phyloP scores from a whole-genome alignment of 2,329 filamentous ascomycete genomes.

The Chrysosphaeria jannelii region DNA sequence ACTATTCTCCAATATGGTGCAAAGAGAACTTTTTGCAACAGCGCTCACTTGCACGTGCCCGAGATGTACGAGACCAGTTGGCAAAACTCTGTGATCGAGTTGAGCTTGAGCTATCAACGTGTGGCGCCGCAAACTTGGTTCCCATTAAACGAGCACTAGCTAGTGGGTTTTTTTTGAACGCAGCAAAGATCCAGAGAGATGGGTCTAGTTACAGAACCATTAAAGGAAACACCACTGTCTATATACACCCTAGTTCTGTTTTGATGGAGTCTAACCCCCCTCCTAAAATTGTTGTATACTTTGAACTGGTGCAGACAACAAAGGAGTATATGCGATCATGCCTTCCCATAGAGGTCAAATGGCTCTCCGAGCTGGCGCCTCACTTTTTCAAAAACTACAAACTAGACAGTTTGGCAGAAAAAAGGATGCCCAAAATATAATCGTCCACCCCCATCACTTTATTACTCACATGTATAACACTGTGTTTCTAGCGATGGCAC shows the following conservation, averaged over 20 bases:
- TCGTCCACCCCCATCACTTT: slow-evolving; percentile 3
- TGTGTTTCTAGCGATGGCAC: too few species aligned
- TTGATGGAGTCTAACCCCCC: slow-evolving; percentile 50
- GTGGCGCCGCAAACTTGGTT: slow-evolving; percentile 37
- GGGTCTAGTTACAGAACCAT: slow-evolving; percentile 77
- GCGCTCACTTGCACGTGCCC: slow-evolving; percentile 57
- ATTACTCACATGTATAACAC: too few species aligned
- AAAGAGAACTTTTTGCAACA: slow-evolving; percentile 88
- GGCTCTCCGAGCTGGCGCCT: slow-evolving; percentile 70
- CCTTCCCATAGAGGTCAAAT: slow-evolving; percentile 57
- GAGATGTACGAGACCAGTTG: slow-evolving; percentile 79
- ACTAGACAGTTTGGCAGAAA: slow-evolving; percentile 52
- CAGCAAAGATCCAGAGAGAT: slow-evolving; percentile 50
- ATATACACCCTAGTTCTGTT: slow-evolving; percentile 69
- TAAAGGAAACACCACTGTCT: slow-evolving; percentile 68
- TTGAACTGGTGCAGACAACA: slow-evolving; percentile 50
- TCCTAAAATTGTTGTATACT: slow-evolving; percentile 60
- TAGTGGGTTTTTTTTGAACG: slow-evolving; percentile 83
- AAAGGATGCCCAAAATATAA: slow-evolving; percentile 27
- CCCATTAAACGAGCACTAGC: slow-evolving; percentile 73
- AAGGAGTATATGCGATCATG: slow-evolving; percentile 85
- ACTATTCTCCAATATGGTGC: slow-evolving; percentile 67
- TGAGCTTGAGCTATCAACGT: slow-evolving; percentile 43
- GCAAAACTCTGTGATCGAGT: slow-evolving; percentile 79
- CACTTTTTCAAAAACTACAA: slow-evolving; percentile 90